phyloP scores from a whole-genome alignment of 2,329 filamentous ascomycete species.

The Verticillium longisporum region DNA sequence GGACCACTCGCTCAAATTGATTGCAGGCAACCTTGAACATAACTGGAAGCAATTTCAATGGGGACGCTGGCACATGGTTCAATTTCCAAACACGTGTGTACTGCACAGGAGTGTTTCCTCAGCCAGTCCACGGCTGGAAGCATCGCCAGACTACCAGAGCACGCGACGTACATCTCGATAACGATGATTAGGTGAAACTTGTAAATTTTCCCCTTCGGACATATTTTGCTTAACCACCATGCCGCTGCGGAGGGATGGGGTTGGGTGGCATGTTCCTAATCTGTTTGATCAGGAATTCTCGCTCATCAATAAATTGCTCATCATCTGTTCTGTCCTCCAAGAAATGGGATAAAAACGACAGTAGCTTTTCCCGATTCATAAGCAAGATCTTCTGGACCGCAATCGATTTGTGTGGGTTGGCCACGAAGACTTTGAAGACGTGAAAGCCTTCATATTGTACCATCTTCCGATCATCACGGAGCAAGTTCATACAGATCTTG shows the following conservation, averaged over 20 bases:
- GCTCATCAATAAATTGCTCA: conserved; percentile 97
- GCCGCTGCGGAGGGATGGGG: conserved; percentile 45
- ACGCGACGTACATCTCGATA: background rate
- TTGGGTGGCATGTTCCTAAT: conserved; percentile 64
- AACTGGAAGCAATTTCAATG: too few species aligned
- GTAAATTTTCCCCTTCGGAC: background rate
- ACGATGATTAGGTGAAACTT: background rate
- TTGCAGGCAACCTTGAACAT: too few species aligned
- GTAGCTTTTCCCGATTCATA: conserved; percentile 88
- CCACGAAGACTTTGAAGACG: conserved; percentile 99
- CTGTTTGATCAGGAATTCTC: conserved; percentile 93
- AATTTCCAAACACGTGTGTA: too few species aligned
- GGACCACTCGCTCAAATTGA: too few species aligned
- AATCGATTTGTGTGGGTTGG: conserved; percentile 96
- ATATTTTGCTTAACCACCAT: conserved; percentile 7
- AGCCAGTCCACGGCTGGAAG: too few species aligned
- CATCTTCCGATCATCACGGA: conserved; percentile 96
- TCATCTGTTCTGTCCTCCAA: conserved; percentile 93
- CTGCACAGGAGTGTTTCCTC: too few species aligned
- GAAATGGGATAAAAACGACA: conserved; percentile 85
- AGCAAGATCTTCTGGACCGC: conserved; percentile 92
- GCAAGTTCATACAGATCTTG: conserved; percentile 96
- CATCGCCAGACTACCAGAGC: too few species aligned
- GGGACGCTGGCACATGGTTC: too few species aligned
- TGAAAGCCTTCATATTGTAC: conserved; percentile 99